Conservation (phyloP, 139 green algal genomes). For the Gonium pectorale region DNA sequence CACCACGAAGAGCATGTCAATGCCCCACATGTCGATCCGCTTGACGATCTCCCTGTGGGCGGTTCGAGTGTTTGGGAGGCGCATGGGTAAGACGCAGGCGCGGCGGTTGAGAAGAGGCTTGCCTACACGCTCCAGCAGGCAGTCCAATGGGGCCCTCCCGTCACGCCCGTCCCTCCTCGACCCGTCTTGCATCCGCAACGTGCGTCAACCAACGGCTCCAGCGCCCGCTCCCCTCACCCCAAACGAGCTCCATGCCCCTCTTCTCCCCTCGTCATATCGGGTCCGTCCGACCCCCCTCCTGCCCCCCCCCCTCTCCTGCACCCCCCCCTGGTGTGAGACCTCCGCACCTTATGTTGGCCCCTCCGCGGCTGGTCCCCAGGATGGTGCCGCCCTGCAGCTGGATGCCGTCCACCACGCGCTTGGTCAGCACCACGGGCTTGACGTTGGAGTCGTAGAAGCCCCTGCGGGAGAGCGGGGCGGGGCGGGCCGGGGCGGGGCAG, state of each 20-base stretch:
- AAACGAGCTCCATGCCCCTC: too few relatives aligned
- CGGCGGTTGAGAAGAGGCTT: too few relatives aligned
- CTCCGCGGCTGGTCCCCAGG: conserved; percentile 93
- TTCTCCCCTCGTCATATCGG: too few relatives aligned
- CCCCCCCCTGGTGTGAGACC: neutral
- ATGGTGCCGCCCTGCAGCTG: conserved; percentile 97
- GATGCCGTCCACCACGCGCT: conserved; percentile 90
- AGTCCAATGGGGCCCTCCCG: too few relatives aligned
- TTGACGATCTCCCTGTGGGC: conserved; percentile 94
- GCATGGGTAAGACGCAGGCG: neutral
- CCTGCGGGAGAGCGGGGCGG: conserved; percentile 6
- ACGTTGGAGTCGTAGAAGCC: conserved; percentile 69
- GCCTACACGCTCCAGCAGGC: too few relatives aligned
- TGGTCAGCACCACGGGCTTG: conserved; percentile 89
- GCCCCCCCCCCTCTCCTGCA: too few relatives aligned
- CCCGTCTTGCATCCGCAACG: too few relatives aligned
- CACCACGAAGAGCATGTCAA: conserved; percentile 98
- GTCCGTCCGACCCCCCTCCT: too few relatives aligned
- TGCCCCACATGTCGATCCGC: conserved; percentile 93
- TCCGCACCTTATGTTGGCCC: conserved; percentile 86
- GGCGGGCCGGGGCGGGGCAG: too few relatives aligned
- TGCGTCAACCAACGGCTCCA: too few relatives aligned
- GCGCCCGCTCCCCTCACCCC: too few relatives aligned
- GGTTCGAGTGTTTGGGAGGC: neutral
- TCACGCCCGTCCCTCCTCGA: too few relatives aligned